Percentiles rank a stretch among this genome's conserved stretches.
phyloP scores from a whole-genome alignment of 495 filamentous ascomycete species.

The Aspergillus cristatus region DNA sequence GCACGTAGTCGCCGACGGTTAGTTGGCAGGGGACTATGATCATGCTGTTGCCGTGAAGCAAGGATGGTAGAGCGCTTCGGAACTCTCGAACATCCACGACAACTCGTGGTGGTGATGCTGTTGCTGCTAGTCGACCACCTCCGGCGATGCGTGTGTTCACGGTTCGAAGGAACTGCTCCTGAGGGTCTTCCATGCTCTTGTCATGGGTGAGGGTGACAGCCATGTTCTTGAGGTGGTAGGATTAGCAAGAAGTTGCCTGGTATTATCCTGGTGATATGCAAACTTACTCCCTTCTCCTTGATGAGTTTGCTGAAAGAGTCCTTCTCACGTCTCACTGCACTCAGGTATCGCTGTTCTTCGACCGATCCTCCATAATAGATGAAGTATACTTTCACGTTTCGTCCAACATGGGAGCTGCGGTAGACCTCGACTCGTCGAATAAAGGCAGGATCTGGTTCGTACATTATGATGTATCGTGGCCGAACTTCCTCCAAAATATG shows the following conservation, averaged over 20 bases:
- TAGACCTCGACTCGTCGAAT: slow-evolving; percentile 94
- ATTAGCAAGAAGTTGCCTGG: too few species aligned
- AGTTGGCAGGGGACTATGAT: slow-evolving; percentile 86
- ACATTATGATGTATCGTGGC: slow-evolving; percentile 96
- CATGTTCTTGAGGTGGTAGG: slow-evolving; percentile 51
- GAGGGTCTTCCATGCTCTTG: slow-evolving; percentile 66
- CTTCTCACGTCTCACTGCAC: slow-evolving; percentile 81
- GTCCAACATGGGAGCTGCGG: slow-evolving; percentile 80
- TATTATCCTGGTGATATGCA: neutral
- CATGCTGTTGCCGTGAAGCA: slow-evolving; percentile 80
- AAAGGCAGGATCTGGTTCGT: slow-evolving; percentile 92
- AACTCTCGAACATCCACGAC: slow-evolving; percentile 96
- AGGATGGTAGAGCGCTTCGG: slow-evolving; percentile 80
- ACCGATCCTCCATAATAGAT: slow-evolving; percentile 92
- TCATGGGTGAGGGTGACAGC: slow-evolving; percentile 73
- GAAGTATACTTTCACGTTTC: slow-evolving; percentile 88
- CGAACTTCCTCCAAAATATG: slow-evolving; percentile 88
- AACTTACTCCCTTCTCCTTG: slow-evolving; percentile 67
- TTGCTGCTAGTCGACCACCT: slow-evolving; percentile 79
- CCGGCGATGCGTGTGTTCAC: slow-evolving; percentile 96
- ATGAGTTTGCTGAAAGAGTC: slow-evolving; percentile 91
- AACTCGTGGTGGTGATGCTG: slow-evolving; percentile 81
- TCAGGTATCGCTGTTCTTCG: slow-evolving; percentile 92
- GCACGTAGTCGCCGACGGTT: slow-evolving; percentile 93
- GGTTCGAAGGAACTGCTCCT: slow-evolving; percentile 88